phyloP scores from a whole-genome alignment of 352 stramenopile genomes.

The Plasmopara muralis region DNA sequence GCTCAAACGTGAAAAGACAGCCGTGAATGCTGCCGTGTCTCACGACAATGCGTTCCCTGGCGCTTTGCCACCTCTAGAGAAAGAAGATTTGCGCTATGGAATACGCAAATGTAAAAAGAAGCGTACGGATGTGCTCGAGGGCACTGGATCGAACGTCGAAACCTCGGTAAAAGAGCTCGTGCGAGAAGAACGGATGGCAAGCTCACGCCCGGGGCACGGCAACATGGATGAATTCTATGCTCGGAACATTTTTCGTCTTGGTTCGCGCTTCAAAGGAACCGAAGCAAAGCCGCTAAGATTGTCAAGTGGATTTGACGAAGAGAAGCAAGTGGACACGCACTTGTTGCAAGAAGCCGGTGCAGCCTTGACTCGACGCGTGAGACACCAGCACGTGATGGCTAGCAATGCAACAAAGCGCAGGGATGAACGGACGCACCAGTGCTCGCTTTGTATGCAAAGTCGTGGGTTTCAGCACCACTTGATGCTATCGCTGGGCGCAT shows the following conservation, averaged over 20 bases:
- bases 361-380: slow-evolving; percentile 54
- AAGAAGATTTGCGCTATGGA: slow-evolving; percentile 56
- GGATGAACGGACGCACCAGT: slow-evolving; percentile 63
- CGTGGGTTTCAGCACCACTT: slow-evolving; percentile 72
- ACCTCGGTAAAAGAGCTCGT: slow-evolving; percentile 71
- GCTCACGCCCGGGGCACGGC: slow-evolving; percentile 31
- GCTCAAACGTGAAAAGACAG: slow-evolving; percentile 34
- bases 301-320: slow-evolving; percentile 76
- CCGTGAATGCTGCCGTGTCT: slow-evolving; percentile 33
- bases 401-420: slow-evolving; percentile 60
- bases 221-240: slow-evolving; percentile 69
- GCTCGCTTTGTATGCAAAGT: slow-evolving; percentile 60
- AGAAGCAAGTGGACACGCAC: slow-evolving; percentile 66
- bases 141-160: slow-evolving; percentile 15
- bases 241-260: slow-evolving; percentile 69
- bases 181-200: slow-evolving; percentile 62
- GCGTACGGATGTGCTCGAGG: slow-evolving; percentile 12
- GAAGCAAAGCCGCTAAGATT: slow-evolving; percentile 57
- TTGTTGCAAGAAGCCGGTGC: slow-evolving; percentile 43
- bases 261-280: slow-evolving; percentile 62
- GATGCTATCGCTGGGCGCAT: slow-evolving; percentile 71
- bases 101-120: slow-evolving; percentile 65
- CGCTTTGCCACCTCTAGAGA: slow-evolving; percentile 58
- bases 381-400: slow-evolving; percentile 36
- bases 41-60: slow-evolving; percentile 54